Conservation (phyloP, 495 filamentous ascomycete species). For the Astrocystis sublimbata region DNA sequence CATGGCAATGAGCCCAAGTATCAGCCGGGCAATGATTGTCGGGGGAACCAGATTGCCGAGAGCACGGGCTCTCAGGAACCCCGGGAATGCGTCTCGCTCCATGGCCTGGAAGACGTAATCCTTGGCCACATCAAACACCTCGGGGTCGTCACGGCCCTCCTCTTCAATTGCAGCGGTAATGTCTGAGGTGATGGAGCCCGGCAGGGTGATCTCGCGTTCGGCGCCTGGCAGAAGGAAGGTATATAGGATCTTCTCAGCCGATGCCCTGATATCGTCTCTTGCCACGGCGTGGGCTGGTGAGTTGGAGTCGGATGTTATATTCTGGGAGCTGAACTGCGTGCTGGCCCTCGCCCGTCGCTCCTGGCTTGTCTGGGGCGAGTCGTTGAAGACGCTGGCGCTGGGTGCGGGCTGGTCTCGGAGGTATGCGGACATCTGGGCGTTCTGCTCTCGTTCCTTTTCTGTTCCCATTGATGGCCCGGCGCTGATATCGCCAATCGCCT, state of each 20-base stretch:
- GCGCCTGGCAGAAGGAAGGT: slow-evolving; percentile 90
- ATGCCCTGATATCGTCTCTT: slow-evolving; percentile 83
- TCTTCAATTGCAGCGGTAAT: slow-evolving; percentile 85
- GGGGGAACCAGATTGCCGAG: slow-evolving; percentile 92
- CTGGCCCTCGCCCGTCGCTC: slow-evolving; percentile 68
- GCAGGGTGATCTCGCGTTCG: slow-evolving; percentile 92
- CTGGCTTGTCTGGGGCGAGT: slow-evolving; percentile 71
- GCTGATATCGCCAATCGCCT: slow-evolving; percentile 66
- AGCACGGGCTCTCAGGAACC: slow-evolving; percentile 91
- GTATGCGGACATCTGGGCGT: slow-evolving; percentile 86
- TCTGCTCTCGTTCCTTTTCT: slow-evolving; percentile 65
- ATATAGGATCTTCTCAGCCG: slow-evolving; percentile 96
- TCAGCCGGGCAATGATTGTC: slow-evolving; percentile 77
- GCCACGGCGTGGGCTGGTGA: slow-evolving; percentile 84
- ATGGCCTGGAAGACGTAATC: slow-evolving; percentile 99
- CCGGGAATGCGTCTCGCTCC: slow-evolving; percentile 97
- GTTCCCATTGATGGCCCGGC: slow-evolving; percentile 53
- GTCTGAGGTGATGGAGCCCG: slow-evolving; percentile 77
- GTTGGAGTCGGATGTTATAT: slow-evolving; percentile 62
- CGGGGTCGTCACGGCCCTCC: slow-evolving; percentile 87
- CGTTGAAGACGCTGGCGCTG: slow-evolving; percentile 39
- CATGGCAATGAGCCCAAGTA: slow-evolving; percentile 81
- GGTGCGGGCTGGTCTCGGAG: slow-evolving; percentile 71
- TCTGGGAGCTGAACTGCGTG: slow-evolving; percentile 51
- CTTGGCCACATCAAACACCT: slow-evolving; percentile 95